Evolutionary conservation across 2,329 filamentous ascomycete species (phyloP), one percentile per base, ranked within the genome.

Genomic region (Hymenoscyphus occultus): DNA sequence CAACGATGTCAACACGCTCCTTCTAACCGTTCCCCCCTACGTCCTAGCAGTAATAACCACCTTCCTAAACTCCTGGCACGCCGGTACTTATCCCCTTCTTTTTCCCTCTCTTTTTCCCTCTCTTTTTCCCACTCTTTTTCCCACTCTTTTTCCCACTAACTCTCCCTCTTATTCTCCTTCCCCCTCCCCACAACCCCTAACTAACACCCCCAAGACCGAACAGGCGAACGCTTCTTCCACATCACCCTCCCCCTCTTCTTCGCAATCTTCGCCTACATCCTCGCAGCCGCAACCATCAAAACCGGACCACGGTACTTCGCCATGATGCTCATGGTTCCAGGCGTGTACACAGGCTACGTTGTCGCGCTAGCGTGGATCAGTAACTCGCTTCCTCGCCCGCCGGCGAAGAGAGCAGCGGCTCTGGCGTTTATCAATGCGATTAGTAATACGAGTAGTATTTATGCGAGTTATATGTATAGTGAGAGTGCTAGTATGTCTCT

Each of bases 351-450:
- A 0, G 84, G 85, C 59, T 92, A 87, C 72, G 89, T 90, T 0
- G 87, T 91, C 1, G 82, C 82, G 1, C 79, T 91, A 3, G 84
- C 87, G 2, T 95, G 91, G 91, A 92, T 93, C 68, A 86, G 84
- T 58, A 91, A 90, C 74, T 89, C 87, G 1, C 82, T 94, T 61
- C 90, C 90, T 0, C 84, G 90, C 5, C 91, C 91, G 3, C 89
- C 90, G 0, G 87, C 90, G 0, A 76, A 76, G 62, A 64, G 75
- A 64, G 87, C 87, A 2, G 86, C 89, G 0, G 90, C 89, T 0
- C 76, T 94, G 5, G 91, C 90, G 0, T 87, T 89, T 67, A 91
- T 93, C 77, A 94, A 94, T 73, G 87, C 88, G 1, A 81, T 91
- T 10, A 85, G 83, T 19, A 92, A 93, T 74, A 81, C 83, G 12